Base-by-base conservation (phyloP, 169 alveolate species). In the Cyclospora cayetanensis region DNA sequence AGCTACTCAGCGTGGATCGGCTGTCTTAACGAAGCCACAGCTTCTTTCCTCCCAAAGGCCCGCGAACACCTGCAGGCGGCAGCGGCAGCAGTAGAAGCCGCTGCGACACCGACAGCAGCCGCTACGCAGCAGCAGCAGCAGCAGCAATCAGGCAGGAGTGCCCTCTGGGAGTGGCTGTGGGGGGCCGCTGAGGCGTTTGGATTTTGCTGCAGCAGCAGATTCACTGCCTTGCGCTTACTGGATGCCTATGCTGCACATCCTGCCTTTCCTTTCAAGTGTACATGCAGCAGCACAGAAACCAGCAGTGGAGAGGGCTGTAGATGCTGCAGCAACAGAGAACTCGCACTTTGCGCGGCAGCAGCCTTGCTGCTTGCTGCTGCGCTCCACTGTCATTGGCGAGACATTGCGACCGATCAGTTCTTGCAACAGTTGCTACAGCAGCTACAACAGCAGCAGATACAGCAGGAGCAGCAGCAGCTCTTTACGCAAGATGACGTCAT, bases 81-180 rank as follows among this genome's bases (percentile, higher is more conserved):
- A 46, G 60, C 60, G 15, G 60, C 60, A 46, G 60, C 60, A 46
- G 60, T 15, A 46, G 60, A 7, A 46, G 60, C 60, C 7, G 60
- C 60, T 11, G 60, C 60, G 15, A 15, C 60, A 46, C 7, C 7
- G n/a, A 11, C 60, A 11, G 60, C n/a, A n/a, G n/a, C n/a, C n/a
- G n/a, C n/a, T n/a, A n/a, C n/a, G n/a, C n/a, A n/a, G n/a, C n/a
- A n/a, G n/a, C n/a, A n/a, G n/a, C n/a, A n/a, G n/a, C n/a, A n/a
- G n/a, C n/a, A 46, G 60, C 60, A 7, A 11, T 46, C 60, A 25
- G 74, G 74, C 34, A 60, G 74, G 74, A 11, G 35, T 27, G 79
- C 35, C 20, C 79, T 39, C 52, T 84, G 91, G 80, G 39, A 27
- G 65, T 84, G 91, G 91, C 46, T 84, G 80, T 84, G 90, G 90